Evolutionary conservation across 345 rosid species (phyloP), one percentile per base, ranked within the genome.

Genomic region (Atalantia buxifolia): DNA sequence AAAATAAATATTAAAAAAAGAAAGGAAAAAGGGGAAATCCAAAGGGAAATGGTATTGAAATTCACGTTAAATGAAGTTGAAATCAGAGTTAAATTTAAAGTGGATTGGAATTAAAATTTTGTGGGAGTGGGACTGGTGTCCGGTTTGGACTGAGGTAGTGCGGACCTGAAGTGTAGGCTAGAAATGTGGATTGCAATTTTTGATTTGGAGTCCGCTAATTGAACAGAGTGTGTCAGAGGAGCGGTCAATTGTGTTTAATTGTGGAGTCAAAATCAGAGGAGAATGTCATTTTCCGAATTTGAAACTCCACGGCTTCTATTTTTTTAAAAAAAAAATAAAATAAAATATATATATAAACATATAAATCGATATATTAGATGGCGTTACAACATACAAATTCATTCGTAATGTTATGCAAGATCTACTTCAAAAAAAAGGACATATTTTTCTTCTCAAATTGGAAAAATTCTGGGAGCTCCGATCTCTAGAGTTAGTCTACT

Each of bases 181-280:
- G 64, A 24, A 70, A 74, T 4, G 50, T 67, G 61, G n/a, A 76
- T 76, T 81, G 59, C 77, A 66, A 75, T 72, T 24, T 61, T 66
- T 22, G 55, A 63, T 63, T 81, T 81, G 81, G 81, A 69, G 67
- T 81, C 84, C 87, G 71, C 84, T 80, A 76, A 76, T 69, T 4
- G 45, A 69, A 31, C 40, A 18, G 30, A n/a, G 50, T 35, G 72
- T 66, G 71, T 80, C 65, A 50, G 75, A 22, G 38, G n/a, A 31
- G 67, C 22, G 22, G 68, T 69, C 79, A 80, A 63, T 71, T 71
- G 21, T 16, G 48, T 56, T 57, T 45, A 76, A 33, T 16, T 30
- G 28, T 22, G 31, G 19, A 59, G 66, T 76, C 73, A 38, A 66
- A 67, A 67, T 38, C 18, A 28, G 7, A 30, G 4, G 55, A 9